Evolutionary conservation across 208 protist species (phyloP), one percentile per base, ranked within the genome.

Genomic region (Acanthamoeba sp.): DNA sequence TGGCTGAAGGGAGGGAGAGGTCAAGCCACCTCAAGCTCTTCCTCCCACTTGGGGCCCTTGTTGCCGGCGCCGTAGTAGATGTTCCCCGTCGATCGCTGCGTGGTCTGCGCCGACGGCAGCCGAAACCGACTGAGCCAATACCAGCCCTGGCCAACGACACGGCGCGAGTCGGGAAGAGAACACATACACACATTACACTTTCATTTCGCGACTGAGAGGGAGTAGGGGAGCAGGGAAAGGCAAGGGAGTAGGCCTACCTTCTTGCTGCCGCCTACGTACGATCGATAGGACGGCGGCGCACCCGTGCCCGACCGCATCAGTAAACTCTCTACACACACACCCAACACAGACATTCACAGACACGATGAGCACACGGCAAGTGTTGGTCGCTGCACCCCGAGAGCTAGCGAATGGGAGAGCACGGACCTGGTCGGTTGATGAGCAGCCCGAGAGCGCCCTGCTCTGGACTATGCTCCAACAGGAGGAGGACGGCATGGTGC

Each of bases 41-140:
- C n/a, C 34, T 76, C 66, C 66, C 66, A 76, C n/a, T 76, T 76
- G 66, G 66, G 66, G 10, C 66, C 66, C 34, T 76, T 76, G 66
- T 76, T 76, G 32, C 66, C 66, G n/a, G 32, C 6, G n/a, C 66
- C 66, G 34, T 76, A 76, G 66, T 76, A 76, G 7, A 76, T 3
- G 66, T 76, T 76, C 12, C 66, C 66, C 34, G 66, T 76, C 66
- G 66, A 12, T 2, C 66, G 66, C 29, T 2, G 66, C 7, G 66
- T 18, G 1, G 34, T 40, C 2, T 40, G n/a, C 32, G 66, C 66
- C 66, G 34, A 16, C 32, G 66, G 66, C 4, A 76, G 34, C 18
- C 66, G 66, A 20, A 76, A 76, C 3, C 66, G 66, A 18, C 66
- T 76, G 32, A 76, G 66, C 66, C 66, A 76, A n/a, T 76, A 76